These are phyloP conservation scores for Rosellinia necatrix DNA, from an alignment of 2,329 filamentous ascomycete genomes.

Conservation along the genomic window DNA sequence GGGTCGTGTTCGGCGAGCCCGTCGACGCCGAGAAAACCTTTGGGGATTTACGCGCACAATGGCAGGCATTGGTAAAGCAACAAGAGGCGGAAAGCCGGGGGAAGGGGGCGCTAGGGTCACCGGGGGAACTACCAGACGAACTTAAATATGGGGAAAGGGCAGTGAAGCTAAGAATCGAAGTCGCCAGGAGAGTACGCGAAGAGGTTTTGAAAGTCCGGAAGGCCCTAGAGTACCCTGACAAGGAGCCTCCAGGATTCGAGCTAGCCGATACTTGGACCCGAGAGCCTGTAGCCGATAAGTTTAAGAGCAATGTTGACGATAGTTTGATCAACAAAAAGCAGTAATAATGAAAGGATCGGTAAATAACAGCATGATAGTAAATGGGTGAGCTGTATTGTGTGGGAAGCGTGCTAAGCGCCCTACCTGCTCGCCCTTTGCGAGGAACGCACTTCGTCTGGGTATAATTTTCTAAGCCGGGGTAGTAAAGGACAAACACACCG, in stretches of 20 bases:
- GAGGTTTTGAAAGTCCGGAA: constrained; percentile 80
- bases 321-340: constrained; percentile 50
- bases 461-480: background rate
- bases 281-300: constrained; percentile 53
- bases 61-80: constrained; percentile 66
- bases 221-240: constrained; percentile 74
- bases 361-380: background rate
- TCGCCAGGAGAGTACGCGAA: constrained; percentile 75
- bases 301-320: constrained; percentile 59
- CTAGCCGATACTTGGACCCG: constrained; percentile 80
- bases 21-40: constrained; percentile 76
- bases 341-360: constrained; percentile 12
- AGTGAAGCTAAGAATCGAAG: constrained; percentile 75
- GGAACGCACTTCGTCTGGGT: background rate
- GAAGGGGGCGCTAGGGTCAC: constrained; percentile 39
- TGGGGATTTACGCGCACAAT: constrained; percentile 74
- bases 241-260: constrained; percentile 66
- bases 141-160: constrained; percentile 76
- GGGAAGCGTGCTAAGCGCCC: background rate
- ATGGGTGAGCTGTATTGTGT: background rate
- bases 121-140: constrained; percentile 69
- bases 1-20: constrained; percentile 77
- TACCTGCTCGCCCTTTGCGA: background rate
- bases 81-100: constrained; percentile 7
- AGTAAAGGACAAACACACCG: background rate